Evolutionary conservation across 306 rosid species (phyloP).

Genomic region (Hippophae rhamnoides): DNA sequence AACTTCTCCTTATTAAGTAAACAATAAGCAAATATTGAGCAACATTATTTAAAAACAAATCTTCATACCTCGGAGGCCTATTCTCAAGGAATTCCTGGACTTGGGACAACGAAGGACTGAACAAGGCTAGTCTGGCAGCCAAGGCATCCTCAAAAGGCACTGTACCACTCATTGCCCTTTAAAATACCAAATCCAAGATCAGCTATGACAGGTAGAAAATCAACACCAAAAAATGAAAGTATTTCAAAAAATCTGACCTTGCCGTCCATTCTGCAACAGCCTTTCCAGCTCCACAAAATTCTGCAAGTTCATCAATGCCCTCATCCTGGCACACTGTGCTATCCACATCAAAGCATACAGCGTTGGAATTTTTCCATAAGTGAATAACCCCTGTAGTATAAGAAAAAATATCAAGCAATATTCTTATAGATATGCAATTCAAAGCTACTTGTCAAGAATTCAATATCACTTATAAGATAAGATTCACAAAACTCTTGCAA

Average conservation of each 20-base stretch:
- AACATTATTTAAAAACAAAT: not conserved
- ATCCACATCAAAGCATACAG: slow-evolving; percentile 43
- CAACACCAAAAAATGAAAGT: slow-evolving; percentile 1
- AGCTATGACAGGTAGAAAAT: slow-evolving; percentile 12
- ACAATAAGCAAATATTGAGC: slow-evolving; percentile 7
- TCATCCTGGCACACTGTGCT: slow-evolving; percentile 79
- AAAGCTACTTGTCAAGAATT: not conserved
- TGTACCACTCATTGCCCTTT: slow-evolving; percentile 94
- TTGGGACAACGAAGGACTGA: slow-evolving; percentile 73
- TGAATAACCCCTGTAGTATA: slow-evolving; percentile 15
- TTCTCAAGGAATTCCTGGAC: slow-evolving; percentile 68
- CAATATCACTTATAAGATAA: not conserved
- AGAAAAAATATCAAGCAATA: slow-evolving; percentile 1
- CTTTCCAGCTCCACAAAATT: slow-evolving; percentile 90
- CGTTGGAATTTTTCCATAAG: slow-evolving; percentile 26
- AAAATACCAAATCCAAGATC: slow-evolving; percentile 21
- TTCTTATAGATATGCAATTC: not conserved
- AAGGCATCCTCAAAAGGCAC: slow-evolving; percentile 94
- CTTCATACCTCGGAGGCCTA: slow-evolving; percentile 63
- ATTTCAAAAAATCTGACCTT: slow-evolving; percentile 33
- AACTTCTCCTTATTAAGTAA: not conserved
- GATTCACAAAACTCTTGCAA: not conserved
- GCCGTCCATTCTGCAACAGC: slow-evolving; percentile 98
- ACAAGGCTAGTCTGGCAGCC: slow-evolving; percentile 79
- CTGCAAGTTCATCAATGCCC: slow-evolving; percentile 92